Evolutionary conservation across 306 rosid species (phyloP).

Genomic region (Myrica gale): DNA sequence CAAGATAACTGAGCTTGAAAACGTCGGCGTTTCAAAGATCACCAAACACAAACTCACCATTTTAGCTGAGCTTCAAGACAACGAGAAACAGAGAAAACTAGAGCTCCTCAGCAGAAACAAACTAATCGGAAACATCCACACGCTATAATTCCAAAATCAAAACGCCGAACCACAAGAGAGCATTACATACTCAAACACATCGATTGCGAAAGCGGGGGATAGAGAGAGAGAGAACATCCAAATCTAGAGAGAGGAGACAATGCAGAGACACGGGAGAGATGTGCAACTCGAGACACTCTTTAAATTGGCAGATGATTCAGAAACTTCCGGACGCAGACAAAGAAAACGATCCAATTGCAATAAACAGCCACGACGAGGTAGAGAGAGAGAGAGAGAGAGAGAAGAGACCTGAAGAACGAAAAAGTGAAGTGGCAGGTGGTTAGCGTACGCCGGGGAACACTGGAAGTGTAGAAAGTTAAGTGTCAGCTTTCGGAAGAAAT

Average conservation of each 20-base stretch:
- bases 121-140: neutral
- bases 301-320: constrained; percentile 14
- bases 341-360: constrained; percentile 32
- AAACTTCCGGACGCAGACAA: constrained; percentile 31
- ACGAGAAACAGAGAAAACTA: neutral
- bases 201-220: neutral
- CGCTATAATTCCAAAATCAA: neutral
- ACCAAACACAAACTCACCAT: constrained; percentile 29
- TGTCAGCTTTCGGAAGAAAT: constrained; percentile 17
- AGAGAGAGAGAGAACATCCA: neutral
- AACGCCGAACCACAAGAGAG: neutral
- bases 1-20: neutral
- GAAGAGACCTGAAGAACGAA: neutral
- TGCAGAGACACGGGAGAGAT: constrained; percentile 4
- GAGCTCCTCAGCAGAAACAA: neutral
- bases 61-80: neutral
- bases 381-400: constrained; percentile 1
- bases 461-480: neutral
- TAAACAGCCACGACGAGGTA: neutral
- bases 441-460: constrained; percentile 28
- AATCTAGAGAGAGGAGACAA: constrained; percentile 3
- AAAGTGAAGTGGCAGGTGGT: constrained; percentile 6
- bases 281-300: constrained; percentile 19
- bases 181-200: neutral
- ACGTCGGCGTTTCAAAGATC: neutral